Base-by-base conservation (phyloP, 2,329 filamentous ascomycete species). In the Parasarocladium wereldwijsianum region DNA sequence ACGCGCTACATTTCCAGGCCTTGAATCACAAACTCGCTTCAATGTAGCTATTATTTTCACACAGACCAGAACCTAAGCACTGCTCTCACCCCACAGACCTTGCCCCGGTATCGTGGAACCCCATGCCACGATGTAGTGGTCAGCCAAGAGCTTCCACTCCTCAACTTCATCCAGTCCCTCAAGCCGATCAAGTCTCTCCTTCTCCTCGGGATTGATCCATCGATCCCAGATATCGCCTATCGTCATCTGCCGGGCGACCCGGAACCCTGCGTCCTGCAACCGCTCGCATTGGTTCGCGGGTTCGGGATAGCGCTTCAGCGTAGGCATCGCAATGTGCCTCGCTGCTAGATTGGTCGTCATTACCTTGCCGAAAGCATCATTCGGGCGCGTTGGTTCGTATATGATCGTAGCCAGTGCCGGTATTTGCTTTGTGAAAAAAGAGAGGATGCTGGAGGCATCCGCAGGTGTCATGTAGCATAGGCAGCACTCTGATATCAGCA, bases 81-180 rank as follows among this genome's bases (percentile, higher is more conserved):
- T 44, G 49, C 18, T 74, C 71, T n/a, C n/a, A n/a, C n/a, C n/a
- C n/a, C n/a, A n/a, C n/a, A n/a, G n/a, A n/a, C n/a, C n/a, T n/a
- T n/a, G n/a, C n/a, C n/a, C n/a, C n/a, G n/a, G n/a, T n/a, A n/a
- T n/a, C 41, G 70, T 75, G 70, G 80, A 92, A 2, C 76, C 90
- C 87, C 87, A 96, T 4, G 74, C 76, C 24, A 98, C 67, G 38
- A 86, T 75, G 46, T 98, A 98, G 60, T 98, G 90, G 39, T 68
- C 71, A 1, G 85, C 82, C 42, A 98, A 54, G 41, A 98, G 54
- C 44, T 77, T 66, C 79, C 90, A 93, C 57, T 98, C 90, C 54
- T 98, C 90, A 15, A 94, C 67, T 54, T 98, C 90, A 55, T 98
- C 90, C 37, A 98, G 53, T 44, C 90, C 85, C 51, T 98, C 86